Conservation (phyloP, 306 rosid genomes). For the Inga oerstediana region DNA sequence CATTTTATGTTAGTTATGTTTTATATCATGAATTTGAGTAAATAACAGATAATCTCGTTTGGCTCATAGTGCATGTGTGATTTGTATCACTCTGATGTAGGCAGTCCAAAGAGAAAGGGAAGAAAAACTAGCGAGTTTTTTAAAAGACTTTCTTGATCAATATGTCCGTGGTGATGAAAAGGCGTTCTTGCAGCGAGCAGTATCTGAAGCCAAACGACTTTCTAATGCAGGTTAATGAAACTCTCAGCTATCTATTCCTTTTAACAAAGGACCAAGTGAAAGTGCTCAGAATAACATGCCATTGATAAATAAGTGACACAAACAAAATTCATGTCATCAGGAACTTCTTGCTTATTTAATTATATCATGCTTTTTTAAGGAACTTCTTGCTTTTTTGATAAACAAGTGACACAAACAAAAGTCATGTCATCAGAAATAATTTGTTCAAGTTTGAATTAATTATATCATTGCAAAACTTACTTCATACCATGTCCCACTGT, state of each 20-base stretch:
- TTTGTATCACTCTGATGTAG: conserved; percentile 47
- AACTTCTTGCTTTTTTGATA: conserved; percentile 14
- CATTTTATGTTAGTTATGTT: background rate
- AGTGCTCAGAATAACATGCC: conserved; percentile 15
- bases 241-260: conserved; percentile 16
- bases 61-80: conserved; percentile 6
- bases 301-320: conserved; percentile 8
- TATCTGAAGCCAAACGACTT: conserved; percentile 85
- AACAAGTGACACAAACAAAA: background rate
- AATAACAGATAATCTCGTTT: background rate
- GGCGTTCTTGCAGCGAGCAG: conserved; percentile 71
- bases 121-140: conserved; percentile 71
- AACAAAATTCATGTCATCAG: conserved; percentile 1
- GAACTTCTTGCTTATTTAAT: conserved; percentile 13
- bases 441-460: background rate
- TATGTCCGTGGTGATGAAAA: conserved; percentile 74
- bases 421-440: conserved; percentile 15
- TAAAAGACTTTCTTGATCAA: conserved; percentile 66
- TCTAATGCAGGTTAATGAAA: conserved; percentile 70
- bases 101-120: conserved; percentile 90
- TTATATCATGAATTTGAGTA: background rate
- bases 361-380: background rate
- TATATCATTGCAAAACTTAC: background rate
- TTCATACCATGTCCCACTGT: background rate
- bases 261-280: background rate